Evolutionary conservation across 1,284 basidiomycete species (phyloP), one percentile per base, ranked within the genome.

Genomic region (Neolentinus lepideus): DNA sequence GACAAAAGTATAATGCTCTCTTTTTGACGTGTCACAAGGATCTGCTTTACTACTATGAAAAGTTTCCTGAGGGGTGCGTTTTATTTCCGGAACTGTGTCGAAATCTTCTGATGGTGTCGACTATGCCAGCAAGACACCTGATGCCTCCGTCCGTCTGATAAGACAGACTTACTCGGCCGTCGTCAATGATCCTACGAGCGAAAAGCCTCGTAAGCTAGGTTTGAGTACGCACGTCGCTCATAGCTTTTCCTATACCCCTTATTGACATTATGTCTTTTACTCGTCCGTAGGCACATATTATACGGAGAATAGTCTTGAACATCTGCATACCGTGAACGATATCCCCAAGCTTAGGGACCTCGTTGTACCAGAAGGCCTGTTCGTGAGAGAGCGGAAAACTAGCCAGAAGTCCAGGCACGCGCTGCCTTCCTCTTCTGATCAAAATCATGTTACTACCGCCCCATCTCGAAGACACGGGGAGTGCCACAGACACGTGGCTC

Each of bases 131-230:
- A 25, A 58, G 31, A 46, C 46, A 55, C 52, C 56, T 57, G 26
- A 53, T 60, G 11, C 60, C 53, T 25, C 59, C 54, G 26, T 33
- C 21, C 43, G 60, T 51, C 54, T 90, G 29, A 78, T 88, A 56
- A 90, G 90, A 64, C 88, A 90, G 68, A 90, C 88, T 0, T 90
- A 88, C 64, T 90, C 88, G 6, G 47, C 47, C 25, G 86, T 88
- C 29, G 85, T 77, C 60, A 84, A 88, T 43, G 76, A 85, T 29
- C 83, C 81, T 2, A 61, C 74, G 21, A 70, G 75, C 56, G 85
- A 85, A 29, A 77, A 43, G 38, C 8, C 79, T 58, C 77, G 83
- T 59, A 90, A 90, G 63, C 89, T 88, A 88, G 88, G 90, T 61
- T 73, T 90, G 31, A 90, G 87, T 89, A 64, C 57, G 84, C 72